Evolutionary conservation across 192 early-diverging fungal species (phyloP).

Genomic region (Phycomyces blakesleeanus): DNA sequence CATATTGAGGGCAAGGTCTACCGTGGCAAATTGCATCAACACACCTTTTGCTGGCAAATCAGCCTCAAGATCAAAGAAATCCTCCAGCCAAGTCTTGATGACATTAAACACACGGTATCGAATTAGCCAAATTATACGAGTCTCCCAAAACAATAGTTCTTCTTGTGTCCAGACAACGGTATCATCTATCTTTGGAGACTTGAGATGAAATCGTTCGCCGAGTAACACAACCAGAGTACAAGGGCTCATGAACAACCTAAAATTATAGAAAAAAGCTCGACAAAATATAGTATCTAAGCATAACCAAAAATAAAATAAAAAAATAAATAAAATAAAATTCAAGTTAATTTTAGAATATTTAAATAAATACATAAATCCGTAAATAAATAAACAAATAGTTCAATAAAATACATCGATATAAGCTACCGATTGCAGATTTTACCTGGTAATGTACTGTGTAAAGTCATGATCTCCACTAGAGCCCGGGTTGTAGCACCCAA

Average conservation of each 20-base stretch:
- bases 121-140: slow-evolving; percentile 45
- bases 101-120: slow-evolving; percentile 71
- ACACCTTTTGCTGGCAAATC: slow-evolving; percentile 44
- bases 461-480: slow-evolving; percentile 67
- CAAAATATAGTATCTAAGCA: slow-evolving; percentile 58
- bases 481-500: slow-evolving; percentile 68
- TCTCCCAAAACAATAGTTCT: slow-evolving; percentile 58
- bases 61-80: slow-evolving; percentile 58
- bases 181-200: slow-evolving; percentile 38
- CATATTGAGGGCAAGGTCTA: slow-evolving; percentile 41
- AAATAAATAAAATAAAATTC: neutral
- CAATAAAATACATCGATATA: neutral
- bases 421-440: too few species aligned
- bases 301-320: too few species aligned
- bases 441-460: slow-evolving; percentile 52
- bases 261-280: slow-evolving; percentile 78
- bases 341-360: neutral
- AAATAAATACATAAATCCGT: too few species aligned
- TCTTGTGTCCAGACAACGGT: slow-evolving; percentile 12
- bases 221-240: slow-evolving; percentile 60
- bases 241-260: slow-evolving; percentile 77
- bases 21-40: slow-evolving; percentile 53
- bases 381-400: too few species aligned
- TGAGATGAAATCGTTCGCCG: slow-evolving; percentile 59
- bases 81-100: slow-evolving; percentile 81